Percentiles rank a stretch among this genome's conserved stretches.
Conservation (phyloP, 208 protist species). For the Leishmania martiniquensis region DNA sequence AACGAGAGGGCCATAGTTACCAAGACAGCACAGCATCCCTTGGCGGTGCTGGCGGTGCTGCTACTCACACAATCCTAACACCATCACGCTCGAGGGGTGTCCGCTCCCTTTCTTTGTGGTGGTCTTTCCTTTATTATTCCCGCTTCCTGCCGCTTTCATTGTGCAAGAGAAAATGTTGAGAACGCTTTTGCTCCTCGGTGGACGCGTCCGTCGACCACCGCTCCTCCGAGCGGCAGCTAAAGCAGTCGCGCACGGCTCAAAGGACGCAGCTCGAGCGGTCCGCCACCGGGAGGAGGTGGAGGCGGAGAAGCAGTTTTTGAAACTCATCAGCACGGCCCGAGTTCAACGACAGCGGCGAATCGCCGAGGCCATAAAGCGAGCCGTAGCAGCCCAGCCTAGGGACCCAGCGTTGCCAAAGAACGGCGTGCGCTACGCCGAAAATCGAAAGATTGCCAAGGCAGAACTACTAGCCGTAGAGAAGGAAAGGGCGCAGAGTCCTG, state of each 20-base stretch:
- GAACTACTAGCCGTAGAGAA: conserved; percentile 19
- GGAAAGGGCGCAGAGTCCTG: not conserved
- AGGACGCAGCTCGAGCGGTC: not conserved
- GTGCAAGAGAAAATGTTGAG: not conserved
- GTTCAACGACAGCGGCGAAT: conserved; percentile 11
- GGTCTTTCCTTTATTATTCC: not conserved
- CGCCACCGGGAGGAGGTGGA: not conserved
- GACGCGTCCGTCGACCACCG: conserved; percentile 6
- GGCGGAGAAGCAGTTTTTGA: conserved; percentile 16
- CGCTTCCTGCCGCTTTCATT: not conserved
- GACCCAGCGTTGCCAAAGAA: not conserved
- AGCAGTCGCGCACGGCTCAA: not conserved
- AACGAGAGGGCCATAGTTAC: not conserved
- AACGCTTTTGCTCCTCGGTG: conserved; percentile 1
- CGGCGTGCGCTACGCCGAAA: conserved; percentile 16
- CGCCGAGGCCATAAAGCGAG: not conserved
- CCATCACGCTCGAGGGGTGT: not conserved
- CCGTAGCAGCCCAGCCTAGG: not conserved
- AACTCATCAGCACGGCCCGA: conserved; percentile 3
- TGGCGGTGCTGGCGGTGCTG: not conserved
- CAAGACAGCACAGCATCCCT: not conserved
- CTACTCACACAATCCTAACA: not conserved
- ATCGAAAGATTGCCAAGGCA: conserved; percentile 13
- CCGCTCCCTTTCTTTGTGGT: not conserved
- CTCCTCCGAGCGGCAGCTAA: not conserved